phyloP scores from a whole-genome alignment of 106 monocot genomes.

The Dendrobium officinale region DNA sequence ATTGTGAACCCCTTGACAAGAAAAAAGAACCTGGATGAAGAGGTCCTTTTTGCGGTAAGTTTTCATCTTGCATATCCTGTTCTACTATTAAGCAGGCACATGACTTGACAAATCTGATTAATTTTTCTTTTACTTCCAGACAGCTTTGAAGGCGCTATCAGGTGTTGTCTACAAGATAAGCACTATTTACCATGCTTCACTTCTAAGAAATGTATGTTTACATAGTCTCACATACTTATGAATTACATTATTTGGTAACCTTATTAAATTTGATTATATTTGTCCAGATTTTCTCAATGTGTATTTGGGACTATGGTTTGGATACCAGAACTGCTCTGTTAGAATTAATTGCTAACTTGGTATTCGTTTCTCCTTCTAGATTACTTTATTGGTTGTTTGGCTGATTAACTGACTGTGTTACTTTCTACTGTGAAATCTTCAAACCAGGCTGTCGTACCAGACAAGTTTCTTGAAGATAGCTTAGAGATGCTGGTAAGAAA shows the following conservation, averaged over 20 bases:
- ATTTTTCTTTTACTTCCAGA: conserved; percentile 19
- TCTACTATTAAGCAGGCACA: not conserved
- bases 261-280: not conserved
- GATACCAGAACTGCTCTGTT: conserved; percentile 47
- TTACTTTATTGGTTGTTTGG: not conserved
- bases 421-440: not conserved
- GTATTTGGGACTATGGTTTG: conserved; percentile 40
- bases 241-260: not conserved
- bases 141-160: conserved; percentile 33
- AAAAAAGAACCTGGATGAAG: conserved; percentile 30
- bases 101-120: not conserved
- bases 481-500: conserved; percentile 67
- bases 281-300: conserved; percentile 44
- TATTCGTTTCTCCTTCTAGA: conserved; percentile 2
- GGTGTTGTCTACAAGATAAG: conserved; percentile 48
- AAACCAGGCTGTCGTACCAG: conserved; percentile 51
- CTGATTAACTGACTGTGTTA: not conserved
- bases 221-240: not conserved
- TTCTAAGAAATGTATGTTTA: conserved; percentile 46
- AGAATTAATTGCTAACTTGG: conserved; percentile 50
- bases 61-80: not conserved
- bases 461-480: conserved; percentile 48
- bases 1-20: conserved; percentile 25
- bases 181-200: conserved; percentile 22
- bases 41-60: conserved; percentile 47